Conservation (phyloP, 306 rosid genomes). For the Rubus idaeus region DNA sequence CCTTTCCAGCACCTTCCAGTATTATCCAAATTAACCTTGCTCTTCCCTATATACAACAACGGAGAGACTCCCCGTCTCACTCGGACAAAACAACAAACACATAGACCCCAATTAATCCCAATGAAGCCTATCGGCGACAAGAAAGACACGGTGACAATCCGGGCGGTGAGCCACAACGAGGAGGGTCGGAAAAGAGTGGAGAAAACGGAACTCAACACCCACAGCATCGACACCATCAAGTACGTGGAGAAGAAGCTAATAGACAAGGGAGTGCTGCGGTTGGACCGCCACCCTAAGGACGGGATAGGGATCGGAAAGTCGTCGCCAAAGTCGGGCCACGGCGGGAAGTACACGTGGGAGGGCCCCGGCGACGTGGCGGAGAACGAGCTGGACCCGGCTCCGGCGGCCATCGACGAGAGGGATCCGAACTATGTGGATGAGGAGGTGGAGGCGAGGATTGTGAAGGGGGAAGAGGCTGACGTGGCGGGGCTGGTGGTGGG, state of each 20-base stretch:
- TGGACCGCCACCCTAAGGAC: constrained; percentile 70
- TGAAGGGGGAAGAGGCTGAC: constrained; percentile 28
- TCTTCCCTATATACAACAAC: neutral
- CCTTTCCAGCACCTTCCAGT: constrained; percentile 18
- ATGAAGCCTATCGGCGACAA: constrained; percentile 60
- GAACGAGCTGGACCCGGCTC: constrained; percentile 41
- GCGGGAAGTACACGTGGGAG: constrained; percentile 90
- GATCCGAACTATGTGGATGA: constrained; percentile 84
- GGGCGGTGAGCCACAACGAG: constrained; percentile 61
- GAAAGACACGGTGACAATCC: constrained; percentile 49
- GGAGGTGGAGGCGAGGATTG: constrained; percentile 37
- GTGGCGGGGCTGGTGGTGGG: constrained; percentile 48
- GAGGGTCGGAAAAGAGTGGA: constrained; percentile 63
- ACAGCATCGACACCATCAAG: constrained; percentile 58
- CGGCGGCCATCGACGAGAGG: constrained; percentile 65
- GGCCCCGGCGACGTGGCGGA: constrained; percentile 55
- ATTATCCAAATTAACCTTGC: neutral
- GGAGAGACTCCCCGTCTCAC: neutral
- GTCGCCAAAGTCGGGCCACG: constrained; percentile 71
- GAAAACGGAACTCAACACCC: constrained; percentile 48
- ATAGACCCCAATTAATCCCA: neutral
- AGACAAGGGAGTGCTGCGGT: constrained; percentile 58
- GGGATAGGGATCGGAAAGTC: constrained; percentile 43
- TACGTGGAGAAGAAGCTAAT: constrained; percentile 68
- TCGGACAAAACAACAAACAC: neutral